These are phyloP conservation scores for Spathaspora passalidarum DNA, from an alignment of 805 yeast species.

Conservation along the genomic window DNA sequence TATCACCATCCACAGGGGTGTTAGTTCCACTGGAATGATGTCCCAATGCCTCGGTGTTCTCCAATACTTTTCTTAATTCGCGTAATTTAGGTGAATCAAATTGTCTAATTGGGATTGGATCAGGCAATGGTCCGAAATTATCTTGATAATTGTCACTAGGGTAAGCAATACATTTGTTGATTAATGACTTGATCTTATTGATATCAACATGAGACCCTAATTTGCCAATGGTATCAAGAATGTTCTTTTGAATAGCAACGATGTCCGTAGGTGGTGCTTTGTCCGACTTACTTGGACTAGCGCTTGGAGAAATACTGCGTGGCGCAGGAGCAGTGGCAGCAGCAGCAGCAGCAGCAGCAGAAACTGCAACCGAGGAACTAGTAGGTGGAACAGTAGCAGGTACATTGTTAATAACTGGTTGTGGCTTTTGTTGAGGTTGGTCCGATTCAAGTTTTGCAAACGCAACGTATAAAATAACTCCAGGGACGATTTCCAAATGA, in stretches of 20 bases:
- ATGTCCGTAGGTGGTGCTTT: constrained; percentile 20
- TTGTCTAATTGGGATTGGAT: constrained; percentile 60
- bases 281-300: not conserved
- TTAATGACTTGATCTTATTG: constrained; percentile 42
- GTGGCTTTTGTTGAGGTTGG: not conserved
- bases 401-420: not conserved
- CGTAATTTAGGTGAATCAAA: constrained; percentile 87
- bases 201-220: constrained; percentile 25
- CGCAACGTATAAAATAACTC: constrained; percentile 70
- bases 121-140: constrained; percentile 75
- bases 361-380: not conserved
- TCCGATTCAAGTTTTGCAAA: constrained; percentile 64
- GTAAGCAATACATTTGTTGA: constrained; percentile 32
- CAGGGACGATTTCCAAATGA: constrained; percentile 80
- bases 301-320: constrained; percentile 12
- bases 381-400: constrained; percentile 1
- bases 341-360: too few species aligned
- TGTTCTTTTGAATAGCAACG: constrained; percentile 18
- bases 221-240: constrained; percentile 16
- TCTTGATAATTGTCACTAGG: constrained; percentile 48
- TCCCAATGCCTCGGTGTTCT: constrained; percentile 24
- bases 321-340: constrained; percentile 21
- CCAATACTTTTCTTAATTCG: constrained; percentile 69
- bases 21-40: not conserved
- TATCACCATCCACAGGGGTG: constrained; percentile 1